Conservation (phyloP, 768 basidiomycete genomes). For the Lactarius deliciosus region DNA sequence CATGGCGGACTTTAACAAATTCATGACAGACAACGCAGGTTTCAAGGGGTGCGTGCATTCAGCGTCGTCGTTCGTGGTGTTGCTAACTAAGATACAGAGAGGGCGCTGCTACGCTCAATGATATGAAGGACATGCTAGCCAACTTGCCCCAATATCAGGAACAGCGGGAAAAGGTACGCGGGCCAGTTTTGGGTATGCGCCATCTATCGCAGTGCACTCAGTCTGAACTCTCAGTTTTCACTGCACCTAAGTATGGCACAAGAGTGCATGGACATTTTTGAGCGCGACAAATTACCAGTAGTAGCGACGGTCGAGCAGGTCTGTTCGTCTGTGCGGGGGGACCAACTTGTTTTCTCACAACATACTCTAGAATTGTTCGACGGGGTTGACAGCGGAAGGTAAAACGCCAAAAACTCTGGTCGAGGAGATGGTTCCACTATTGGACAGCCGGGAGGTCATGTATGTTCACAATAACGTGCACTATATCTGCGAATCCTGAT, state of each 20-base stretch:
- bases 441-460: slow-evolving; percentile 86
- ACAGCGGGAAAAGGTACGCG: slow-evolving; percentile 81
- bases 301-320: slow-evolving; percentile 93
- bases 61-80: neutral
- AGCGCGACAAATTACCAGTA: slow-evolving; percentile 77
- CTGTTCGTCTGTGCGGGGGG: neutral
- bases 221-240: slow-evolving; percentile 65
- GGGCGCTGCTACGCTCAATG: slow-evolving; percentile 84
- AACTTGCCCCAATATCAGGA: slow-evolving; percentile 93
- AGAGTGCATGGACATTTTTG: slow-evolving; percentile 94
- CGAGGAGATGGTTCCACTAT: slow-evolving; percentile 97
- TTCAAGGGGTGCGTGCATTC: slow-evolving; percentile 80
- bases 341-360: neutral
- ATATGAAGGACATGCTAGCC: slow-evolving; percentile 99
- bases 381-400: slow-evolving; percentile 86
- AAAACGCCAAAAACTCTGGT: slow-evolving; percentile 93
- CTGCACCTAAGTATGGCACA: slow-evolving; percentile 97
- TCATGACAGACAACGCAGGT: slow-evolving; percentile 90
- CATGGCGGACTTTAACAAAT: slow-evolving; percentile 94
- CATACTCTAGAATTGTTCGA: slow-evolving; percentile 76
- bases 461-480: slow-evolving; percentile 36
- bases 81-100: slow-evolving; percentile 44
- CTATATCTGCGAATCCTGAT: slow-evolving; percentile 18
- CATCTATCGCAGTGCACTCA: neutral
- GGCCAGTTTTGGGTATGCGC: neutral